Evolutionary conservation across 2,329 filamentous ascomycete genomes (phyloP).

Genomic region (Sporothrix pseudoabietina): DNA sequence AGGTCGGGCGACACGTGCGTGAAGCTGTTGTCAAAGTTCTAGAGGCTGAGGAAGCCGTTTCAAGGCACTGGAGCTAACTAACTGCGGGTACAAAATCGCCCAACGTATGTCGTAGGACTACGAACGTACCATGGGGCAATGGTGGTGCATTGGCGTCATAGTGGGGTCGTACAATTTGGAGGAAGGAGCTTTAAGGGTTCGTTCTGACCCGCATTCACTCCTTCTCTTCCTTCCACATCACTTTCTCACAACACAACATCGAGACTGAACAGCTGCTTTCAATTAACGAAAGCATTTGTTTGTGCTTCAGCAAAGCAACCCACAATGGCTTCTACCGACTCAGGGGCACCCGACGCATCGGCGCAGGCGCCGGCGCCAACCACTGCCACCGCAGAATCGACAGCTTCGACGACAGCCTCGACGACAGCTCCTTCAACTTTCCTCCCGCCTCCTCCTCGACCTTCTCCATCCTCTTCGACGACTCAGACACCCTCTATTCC

Average conservation of each 20-base stretch:
- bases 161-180: slow-evolving; percentile 11
- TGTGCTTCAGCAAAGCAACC: background rate
- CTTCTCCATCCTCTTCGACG: background rate
- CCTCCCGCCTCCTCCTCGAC: slow-evolving; percentile 11
- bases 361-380: background rate
- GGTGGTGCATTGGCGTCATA: slow-evolving; percentile 16
- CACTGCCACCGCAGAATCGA: background rate
- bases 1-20: background rate
- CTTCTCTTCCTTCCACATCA: background rate
- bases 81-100: background rate
- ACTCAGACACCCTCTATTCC: background rate
- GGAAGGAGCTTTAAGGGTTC: background rate
- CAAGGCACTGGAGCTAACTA: background rate
- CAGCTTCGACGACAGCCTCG: background rate
- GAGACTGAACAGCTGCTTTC: background rate
- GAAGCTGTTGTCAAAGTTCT: background rate
- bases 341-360: background rate
- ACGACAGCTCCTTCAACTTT: slow-evolving; percentile 2
- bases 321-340: background rate
- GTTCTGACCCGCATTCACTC: background rate
- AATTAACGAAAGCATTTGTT: background rate
- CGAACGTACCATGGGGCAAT: background rate
- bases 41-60: background rate
- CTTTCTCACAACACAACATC: background rate
- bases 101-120: background rate